Evolutionary conservation across 768 basidiomycete genomes (phyloP).

Genomic region (Strobilomyces dryophilus): DNA sequence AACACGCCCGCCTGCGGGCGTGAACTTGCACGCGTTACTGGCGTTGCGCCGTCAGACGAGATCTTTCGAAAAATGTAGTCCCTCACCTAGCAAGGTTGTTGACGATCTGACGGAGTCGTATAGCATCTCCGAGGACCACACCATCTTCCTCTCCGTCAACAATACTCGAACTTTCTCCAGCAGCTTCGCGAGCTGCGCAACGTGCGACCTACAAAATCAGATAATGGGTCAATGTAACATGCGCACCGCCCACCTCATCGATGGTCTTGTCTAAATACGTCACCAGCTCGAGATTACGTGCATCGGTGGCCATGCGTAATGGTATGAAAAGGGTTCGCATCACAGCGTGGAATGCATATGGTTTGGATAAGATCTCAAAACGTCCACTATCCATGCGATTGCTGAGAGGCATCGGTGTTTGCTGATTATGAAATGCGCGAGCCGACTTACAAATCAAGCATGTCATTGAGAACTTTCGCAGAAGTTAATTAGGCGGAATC

Average conservation of each 20-base stretch:
- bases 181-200: conserved; percentile 53
- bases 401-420: conserved; percentile 32
- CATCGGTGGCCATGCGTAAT: conserved; percentile 61
- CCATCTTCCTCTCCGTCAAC: conserved; percentile 43
- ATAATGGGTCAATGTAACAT: neutral
- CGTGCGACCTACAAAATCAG: conserved; percentile 47
- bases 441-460: conserved; percentile 66
- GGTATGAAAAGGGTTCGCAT: conserved; percentile 73
- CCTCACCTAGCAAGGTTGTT: conserved; percentile 75
- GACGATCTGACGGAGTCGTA: conserved; percentile 73
- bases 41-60: neutral
- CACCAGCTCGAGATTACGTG: conserved; percentile 60
- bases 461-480: conserved; percentile 66
- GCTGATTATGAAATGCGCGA: neutral
- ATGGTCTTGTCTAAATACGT: conserved; percentile 66
- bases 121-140: conserved; percentile 80
- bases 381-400: conserved; percentile 85
- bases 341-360: conserved; percentile 74
- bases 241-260: conserved; percentile 42
- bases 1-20: conserved; percentile 63
- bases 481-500: conserved; percentile 1
- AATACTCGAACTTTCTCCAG: conserved; percentile 40
- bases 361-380: conserved; percentile 66
- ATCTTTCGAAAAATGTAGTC: neutral
- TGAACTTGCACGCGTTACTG: conserved; percentile 81